Percentiles rank a stretch among this genome's conserved stretches.
Conservation (phyloP, 495 filamentous ascomycete species). For the Friedmanniomyces simplex region DNA sequence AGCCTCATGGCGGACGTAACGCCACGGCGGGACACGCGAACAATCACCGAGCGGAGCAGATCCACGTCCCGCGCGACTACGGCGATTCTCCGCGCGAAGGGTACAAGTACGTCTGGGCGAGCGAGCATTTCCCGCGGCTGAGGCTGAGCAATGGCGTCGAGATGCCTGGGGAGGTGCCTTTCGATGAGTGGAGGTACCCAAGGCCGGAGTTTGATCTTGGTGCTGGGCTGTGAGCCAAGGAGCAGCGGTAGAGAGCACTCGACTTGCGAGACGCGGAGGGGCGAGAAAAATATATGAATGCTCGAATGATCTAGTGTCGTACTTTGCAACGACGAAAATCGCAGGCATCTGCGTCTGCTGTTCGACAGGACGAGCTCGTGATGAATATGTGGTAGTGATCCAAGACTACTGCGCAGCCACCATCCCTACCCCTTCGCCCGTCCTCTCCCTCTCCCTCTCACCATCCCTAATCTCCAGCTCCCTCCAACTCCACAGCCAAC, state of each 20-base stretch:
- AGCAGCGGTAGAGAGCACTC: too few species aligned
- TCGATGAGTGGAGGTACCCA: constrained; percentile 30
- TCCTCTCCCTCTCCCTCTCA: neutral
- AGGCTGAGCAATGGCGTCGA: constrained; percentile 27
- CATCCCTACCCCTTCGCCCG: neutral
- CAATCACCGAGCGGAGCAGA: neutral
- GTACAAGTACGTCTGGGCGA: constrained; percentile 29
- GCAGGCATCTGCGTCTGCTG: too few species aligned
- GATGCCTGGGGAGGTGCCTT: constrained; percentile 31
- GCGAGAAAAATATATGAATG: too few species aligned
- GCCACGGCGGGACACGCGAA: neutral
- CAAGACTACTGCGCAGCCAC: neutral
- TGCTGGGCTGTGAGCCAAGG: constrained; percentile 5
- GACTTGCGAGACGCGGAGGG: too few species aligned
- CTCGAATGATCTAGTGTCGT: too few species aligned
- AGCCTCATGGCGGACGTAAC: neutral
- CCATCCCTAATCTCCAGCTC: constrained; percentile 21
- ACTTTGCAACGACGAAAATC: too few species aligned
- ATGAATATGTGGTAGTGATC: too few species aligned
- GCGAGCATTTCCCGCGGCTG: constrained; percentile 29
- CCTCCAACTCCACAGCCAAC: constrained; percentile 23
- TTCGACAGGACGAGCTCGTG: too few species aligned
- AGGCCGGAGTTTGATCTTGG: constrained; percentile 25
- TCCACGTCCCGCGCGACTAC: constrained; percentile 12
- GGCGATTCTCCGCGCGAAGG: constrained; percentile 24